These are phyloP conservation scores for Apiospora rasikravindrae DNA, from an alignment of 2,329 filamentous ascomycete species.

Conservation along the genomic window DNA sequence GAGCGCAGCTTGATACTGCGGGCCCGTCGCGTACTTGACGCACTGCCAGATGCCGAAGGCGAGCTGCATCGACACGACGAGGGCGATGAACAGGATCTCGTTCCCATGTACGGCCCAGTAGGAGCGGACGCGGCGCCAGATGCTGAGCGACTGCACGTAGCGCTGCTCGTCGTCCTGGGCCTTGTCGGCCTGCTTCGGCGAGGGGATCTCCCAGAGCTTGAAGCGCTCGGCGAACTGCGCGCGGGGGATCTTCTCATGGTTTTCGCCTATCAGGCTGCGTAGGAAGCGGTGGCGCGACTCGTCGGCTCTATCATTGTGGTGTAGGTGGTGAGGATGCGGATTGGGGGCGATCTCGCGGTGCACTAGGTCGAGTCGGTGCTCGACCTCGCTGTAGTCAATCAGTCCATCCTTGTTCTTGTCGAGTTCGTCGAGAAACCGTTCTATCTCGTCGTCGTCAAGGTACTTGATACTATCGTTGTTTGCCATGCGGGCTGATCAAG, in stretches of 20 bases:
- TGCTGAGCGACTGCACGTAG: conserved; percentile 51
- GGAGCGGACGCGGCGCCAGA: conserved; percentile 52
- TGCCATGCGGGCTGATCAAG: neutral
- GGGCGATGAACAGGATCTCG: conserved; percentile 52
- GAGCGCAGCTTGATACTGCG: conserved; percentile 52
- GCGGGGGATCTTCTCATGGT: conserved; percentile 48
- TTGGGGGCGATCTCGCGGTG: conserved; percentile 56
- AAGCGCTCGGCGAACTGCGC: conserved; percentile 52
- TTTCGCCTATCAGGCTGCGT: conserved; percentile 48
- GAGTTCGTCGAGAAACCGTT: conserved; percentile 56
- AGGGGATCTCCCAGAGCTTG: conserved; percentile 53
- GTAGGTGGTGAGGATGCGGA: conserved; percentile 49
- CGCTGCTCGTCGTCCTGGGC: conserved; percentile 52
- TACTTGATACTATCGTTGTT: conserved; percentile 31
- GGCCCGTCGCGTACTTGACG: conserved; percentile 54
- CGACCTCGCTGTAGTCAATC: conserved; percentile 42
- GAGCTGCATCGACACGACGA: conserved; percentile 54
- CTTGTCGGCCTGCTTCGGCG: conserved; percentile 51
- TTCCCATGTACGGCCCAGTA: conserved; percentile 63
- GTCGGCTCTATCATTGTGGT: conserved; percentile 42
- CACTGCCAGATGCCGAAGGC: conserved; percentile 61
- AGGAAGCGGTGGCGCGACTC: conserved; percentile 57
- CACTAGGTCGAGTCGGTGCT: conserved; percentile 52
- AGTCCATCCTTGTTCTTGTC: conserved; percentile 57
- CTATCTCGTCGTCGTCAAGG: conserved; percentile 54